Conservation (phyloP, 23 red algal species). For the Gracilaria domingensis region DNA sequence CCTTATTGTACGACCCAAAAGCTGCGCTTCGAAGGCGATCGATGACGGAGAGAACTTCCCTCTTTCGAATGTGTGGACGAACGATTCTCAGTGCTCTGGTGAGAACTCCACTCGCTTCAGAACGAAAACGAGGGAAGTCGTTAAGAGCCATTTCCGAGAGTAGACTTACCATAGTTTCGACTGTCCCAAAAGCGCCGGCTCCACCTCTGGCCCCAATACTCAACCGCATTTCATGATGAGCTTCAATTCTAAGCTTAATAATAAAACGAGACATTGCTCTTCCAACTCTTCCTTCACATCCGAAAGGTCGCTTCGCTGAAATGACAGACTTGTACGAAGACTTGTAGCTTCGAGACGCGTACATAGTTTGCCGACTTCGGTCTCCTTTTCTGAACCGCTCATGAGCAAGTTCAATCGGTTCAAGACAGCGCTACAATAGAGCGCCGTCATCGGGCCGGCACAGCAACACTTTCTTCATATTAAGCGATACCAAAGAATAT, state of each 20-base stretch:
- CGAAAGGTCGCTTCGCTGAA: slow-evolving; percentile 62
- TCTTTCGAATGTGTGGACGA: too few species aligned
- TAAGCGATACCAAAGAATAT: too few species aligned
- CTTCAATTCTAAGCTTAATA: slow-evolving; percentile 82
- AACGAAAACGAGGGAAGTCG: too few species aligned
- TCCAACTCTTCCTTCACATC: slow-evolving; percentile 67
- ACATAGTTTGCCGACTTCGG: slow-evolving; percentile 63
- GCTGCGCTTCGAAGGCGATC: too few species aligned
- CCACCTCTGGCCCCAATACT: slow-evolving; percentile 65
- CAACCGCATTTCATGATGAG: slow-evolving; percentile 77
- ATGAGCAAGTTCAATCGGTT: slow-evolving; percentile 89
- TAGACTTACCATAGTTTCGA: slow-evolving; percentile 51
- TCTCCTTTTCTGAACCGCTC: slow-evolving; percentile 82
- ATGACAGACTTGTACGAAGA: slow-evolving; percentile 66
- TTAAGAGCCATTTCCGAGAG: too few species aligned
- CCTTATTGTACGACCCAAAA: too few species aligned
- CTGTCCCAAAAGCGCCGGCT: slow-evolving; percentile 3
- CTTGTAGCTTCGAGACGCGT: slow-evolving; percentile 69
- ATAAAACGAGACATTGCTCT: slow-evolving; percentile 85
- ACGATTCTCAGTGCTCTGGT: too few species aligned
- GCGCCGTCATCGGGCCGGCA: slow-evolving; percentile 89
- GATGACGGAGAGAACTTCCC: too few species aligned
- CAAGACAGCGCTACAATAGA: slow-evolving; percentile 81
- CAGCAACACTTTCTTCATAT: too few species aligned
- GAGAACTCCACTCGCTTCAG: too few species aligned